Percentiles rank a stretch among this genome's conserved stretches.
Evolutionary conservation across 139 green algal genomes (phyloP).

Genomic region (Micromonas pusilla): DNA sequence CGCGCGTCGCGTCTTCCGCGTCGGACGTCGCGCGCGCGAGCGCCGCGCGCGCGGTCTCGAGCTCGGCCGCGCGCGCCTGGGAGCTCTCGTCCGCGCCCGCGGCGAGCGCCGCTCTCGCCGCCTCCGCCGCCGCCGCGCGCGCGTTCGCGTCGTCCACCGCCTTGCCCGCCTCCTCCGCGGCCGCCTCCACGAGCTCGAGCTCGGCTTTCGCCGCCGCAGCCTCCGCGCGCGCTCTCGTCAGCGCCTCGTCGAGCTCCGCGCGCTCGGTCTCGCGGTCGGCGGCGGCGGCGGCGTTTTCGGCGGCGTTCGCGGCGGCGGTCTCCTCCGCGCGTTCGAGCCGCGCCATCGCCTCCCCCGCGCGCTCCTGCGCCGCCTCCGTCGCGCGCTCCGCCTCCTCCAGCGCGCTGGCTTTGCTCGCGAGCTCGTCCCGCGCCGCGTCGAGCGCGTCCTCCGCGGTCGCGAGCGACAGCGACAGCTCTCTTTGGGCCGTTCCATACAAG

Average conservation of each 20-base stretch:
- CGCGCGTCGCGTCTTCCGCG: background rate
- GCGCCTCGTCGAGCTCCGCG: too few relatives aligned
- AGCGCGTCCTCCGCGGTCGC: too few relatives aligned
- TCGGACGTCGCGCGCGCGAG: background rate
- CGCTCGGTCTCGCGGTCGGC: background rate
- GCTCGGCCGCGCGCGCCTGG: background rate
- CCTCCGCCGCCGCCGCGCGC: background rate
- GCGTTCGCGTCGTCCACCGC: background rate
- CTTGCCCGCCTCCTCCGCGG: background rate
- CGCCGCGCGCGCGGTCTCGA: background rate
- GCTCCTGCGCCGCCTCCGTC: too few relatives aligned
- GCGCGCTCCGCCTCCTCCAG: too few relatives aligned
- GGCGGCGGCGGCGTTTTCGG: background rate
- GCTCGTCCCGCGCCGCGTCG: too few relatives aligned
- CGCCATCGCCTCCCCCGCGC: too few relatives aligned
- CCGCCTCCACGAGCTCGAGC: too few relatives aligned
- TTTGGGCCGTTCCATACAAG: too few relatives aligned
- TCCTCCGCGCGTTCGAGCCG: background rate
- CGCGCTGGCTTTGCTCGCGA: too few relatives aligned
- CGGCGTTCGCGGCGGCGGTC: background rate
- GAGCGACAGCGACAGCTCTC: too few relatives aligned
- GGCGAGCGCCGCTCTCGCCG: background rate
- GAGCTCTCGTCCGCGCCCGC: background rate
- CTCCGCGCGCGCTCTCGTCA: too few relatives aligned
- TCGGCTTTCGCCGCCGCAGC: background rate